phyloP scores from a whole-genome alignment of 495 filamentous ascomycete genomes.

The Staphylotrichum tortipilum region DNA sequence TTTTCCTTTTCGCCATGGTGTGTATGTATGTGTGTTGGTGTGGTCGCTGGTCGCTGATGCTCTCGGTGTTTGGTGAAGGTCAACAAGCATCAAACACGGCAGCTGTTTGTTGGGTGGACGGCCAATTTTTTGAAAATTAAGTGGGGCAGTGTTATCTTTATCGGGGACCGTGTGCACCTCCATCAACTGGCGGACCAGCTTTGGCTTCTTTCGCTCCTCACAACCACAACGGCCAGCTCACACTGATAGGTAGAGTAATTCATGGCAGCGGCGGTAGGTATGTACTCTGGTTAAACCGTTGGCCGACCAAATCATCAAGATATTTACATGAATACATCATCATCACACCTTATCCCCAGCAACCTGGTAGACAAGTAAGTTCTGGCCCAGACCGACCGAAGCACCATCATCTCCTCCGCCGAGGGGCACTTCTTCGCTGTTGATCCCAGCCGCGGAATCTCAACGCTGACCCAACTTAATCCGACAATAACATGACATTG shows the following conservation, averaged over 20 bases:
- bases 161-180: no score
- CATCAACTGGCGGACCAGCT: no score
- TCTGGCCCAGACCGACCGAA: not conserved
- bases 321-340: conserved; percentile 19
- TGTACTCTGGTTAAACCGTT: conserved; percentile 13
- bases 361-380: not conserved
- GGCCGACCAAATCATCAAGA: conserved; percentile 8
- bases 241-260: no score
- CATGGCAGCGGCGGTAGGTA: conserved; percentile 1
- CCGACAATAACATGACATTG: not conserved
- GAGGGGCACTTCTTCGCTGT: no score
- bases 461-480: not conserved
- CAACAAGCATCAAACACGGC: no score
- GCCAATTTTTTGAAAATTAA: conserved; percentile 5
- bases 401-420: conserved; percentile 1
- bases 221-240: no score
- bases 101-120: no score
- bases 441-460: not conserved
- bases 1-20: conserved; percentile 73
- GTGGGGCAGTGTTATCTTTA: conserved; percentile 18
- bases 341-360: conserved; percentile 1
- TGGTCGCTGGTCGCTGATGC: not conserved
- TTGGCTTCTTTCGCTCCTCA: no score
- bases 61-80: not conserved
- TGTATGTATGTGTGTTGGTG: no score